These are phyloP conservation scores for Kalmusia sp. DNA, from an alignment of 2,329 filamentous ascomycete genomes.

Conservation along the genomic window DNA sequence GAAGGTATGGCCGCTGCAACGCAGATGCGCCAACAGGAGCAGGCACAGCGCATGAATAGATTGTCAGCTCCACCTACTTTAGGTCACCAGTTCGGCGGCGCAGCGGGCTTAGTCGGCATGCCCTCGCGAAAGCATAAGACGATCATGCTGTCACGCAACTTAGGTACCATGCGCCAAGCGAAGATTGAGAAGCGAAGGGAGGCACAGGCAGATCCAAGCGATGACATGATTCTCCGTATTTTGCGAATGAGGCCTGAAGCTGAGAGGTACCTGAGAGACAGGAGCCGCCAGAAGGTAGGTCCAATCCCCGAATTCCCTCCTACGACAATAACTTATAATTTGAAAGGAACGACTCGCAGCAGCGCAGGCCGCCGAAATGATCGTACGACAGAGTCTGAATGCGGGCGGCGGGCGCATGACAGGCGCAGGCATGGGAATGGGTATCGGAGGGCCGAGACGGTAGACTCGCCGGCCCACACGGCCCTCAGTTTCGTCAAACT, in stretches of 20 bases:
- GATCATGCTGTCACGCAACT: constrained; percentile 92
- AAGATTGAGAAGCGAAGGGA: constrained; percentile 97
- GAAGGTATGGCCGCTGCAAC: constrained; percentile 94
- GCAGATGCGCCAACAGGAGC: constrained; percentile 76
- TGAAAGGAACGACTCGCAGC: constrained; percentile 81
- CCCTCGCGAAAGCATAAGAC: constrained; percentile 56
- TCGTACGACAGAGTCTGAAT: constrained; percentile 89
- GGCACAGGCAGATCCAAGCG: constrained; percentile 93
- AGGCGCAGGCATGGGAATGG: constrained; percentile 21
- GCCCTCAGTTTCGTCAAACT: constrained; percentile 5
- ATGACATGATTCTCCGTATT: constrained; percentile 97
- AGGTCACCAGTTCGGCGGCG: constrained; percentile 60
- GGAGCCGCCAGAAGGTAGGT: constrained; percentile 79
- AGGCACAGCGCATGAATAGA: constrained; percentile 63
- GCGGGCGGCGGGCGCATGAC: constrained; percentile 62
- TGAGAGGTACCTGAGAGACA: constrained; percentile 82
- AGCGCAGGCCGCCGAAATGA: constrained; percentile 88
- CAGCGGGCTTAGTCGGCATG: constrained; percentile 68
- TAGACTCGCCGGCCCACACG: constrained; percentile 13
- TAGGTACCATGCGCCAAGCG: constrained; percentile 94
- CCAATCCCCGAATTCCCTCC: too few species aligned
- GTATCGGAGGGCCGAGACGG: constrained; percentile 10
- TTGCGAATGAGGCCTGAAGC: constrained; percentile 94
- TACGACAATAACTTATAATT: too few species aligned
- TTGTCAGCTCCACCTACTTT: constrained; percentile 70